Conservation (phyloP, 2,329 filamentous ascomycete genomes). For the Botrytis elliptica region DNA sequence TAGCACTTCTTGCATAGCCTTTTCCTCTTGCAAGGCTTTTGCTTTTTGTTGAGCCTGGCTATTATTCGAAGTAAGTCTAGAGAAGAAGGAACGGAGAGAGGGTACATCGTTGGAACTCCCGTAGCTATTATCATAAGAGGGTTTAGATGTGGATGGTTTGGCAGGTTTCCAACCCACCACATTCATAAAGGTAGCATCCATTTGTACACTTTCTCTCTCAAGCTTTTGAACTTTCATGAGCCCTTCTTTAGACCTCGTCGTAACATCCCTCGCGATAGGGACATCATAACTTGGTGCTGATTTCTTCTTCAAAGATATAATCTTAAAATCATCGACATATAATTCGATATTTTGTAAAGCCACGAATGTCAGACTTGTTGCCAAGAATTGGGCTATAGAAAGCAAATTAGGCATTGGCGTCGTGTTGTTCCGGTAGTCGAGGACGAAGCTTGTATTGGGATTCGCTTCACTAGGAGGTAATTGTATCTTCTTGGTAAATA, state of each 20-base stretch:
- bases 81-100: constrained; percentile 77
- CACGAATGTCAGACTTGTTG: constrained; percentile 94
- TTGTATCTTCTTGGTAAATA: constrained; percentile 85
- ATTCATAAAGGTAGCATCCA: constrained; percentile 87
- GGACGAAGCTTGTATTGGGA: constrained; percentile 82
- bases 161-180: constrained; percentile 80
- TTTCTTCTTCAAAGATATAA: constrained; percentile 80
- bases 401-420: constrained; percentile 84
- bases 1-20: constrained; percentile 59
- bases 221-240: constrained; percentile 85
- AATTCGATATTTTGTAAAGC: constrained; percentile 84
- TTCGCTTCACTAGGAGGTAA: constrained; percentile 66
- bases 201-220: constrained; percentile 82
- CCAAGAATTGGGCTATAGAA: constrained; percentile 85
- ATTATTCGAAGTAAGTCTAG: constrained; percentile 62
- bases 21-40: constrained; percentile 62
- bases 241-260: constrained; percentile 79
- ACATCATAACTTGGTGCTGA: constrained; percentile 74
- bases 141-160: constrained; percentile 36
- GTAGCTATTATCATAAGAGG: constrained; percentile 41
- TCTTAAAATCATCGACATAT: constrained; percentile 82
- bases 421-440: constrained; percentile 88
- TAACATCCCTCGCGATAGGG: constrained; percentile 72
- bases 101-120: constrained; percentile 53
- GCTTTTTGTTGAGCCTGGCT: constrained; percentile 51